Evolutionary conservation across 371 early-diverging fungal genomes (phyloP).

Genomic region (Fennellomyces sp.): DNA sequence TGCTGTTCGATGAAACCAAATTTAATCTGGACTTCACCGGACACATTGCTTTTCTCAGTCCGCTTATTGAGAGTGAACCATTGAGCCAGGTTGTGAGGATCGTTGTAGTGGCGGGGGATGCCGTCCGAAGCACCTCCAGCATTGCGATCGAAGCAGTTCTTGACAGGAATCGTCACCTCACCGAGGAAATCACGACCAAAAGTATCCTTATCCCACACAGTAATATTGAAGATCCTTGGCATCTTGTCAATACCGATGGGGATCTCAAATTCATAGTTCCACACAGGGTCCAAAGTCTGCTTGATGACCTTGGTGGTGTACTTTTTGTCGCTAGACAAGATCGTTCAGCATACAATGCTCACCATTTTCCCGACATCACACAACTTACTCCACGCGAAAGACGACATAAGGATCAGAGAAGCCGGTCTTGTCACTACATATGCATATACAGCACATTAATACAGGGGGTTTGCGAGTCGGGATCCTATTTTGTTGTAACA

Average conservation of each 20-base stretch:
- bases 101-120: slow-evolving; percentile 51
- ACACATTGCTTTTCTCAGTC: slow-evolving; percentile 42
- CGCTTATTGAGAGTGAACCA: slow-evolving; percentile 40
- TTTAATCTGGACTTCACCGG: slow-evolving; percentile 43
- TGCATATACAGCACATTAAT: background rate
- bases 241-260: slow-evolving; percentile 44
- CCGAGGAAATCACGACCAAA: slow-evolving; percentile 69
- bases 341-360: background rate
- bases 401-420: slow-evolving; percentile 68
- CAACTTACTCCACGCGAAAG: slow-evolving; percentile 38
- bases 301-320: slow-evolving; percentile 70
- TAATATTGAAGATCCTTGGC: slow-evolving; percentile 47
- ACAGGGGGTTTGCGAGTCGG: background rate
- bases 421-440: slow-evolving; percentile 56
- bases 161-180: slow-evolving; percentile 57
- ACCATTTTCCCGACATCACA: background rate
- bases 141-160: slow-evolving; percentile 57
- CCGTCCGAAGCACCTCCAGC: slow-evolving; percentile 40
- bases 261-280: slow-evolving; percentile 76
- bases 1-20: slow-evolving; percentile 47
- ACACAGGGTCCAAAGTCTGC: slow-evolving; percentile 74
- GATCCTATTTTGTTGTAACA: too few species aligned
- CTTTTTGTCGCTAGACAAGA: slow-evolving; percentile 57
- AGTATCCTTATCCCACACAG: slow-evolving; percentile 64
- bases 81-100: slow-evolving; percentile 48